Base-by-base conservation (phyloP, 176 grass and related monocot genomes). In the Oryza meridionalis region DNA sequence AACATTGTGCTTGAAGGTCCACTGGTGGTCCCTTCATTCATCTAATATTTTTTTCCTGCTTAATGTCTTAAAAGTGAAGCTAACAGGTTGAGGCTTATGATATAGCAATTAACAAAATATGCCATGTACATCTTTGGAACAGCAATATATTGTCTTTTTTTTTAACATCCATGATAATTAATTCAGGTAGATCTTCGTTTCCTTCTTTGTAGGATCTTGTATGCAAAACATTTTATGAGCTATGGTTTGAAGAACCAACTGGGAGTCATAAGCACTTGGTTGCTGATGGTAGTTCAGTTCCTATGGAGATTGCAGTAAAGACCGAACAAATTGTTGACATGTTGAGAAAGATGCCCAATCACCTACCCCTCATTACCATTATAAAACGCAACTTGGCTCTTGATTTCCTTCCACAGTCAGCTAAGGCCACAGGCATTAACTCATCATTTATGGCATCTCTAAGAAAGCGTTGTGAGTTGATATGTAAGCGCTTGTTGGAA, bases 271-370 rank as follows among this genome's bases (percentile, higher is more conserved):
- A 92, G 72, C 93, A 98, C 81, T 94, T 91, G 42, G 87, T 98
- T 84, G 93, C 96, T 84, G 93, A 98, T 90, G 91, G 93, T 72
- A 98, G 93, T 76, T 99, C 91, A 92, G 96, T 99, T 85, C 96
- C 96, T 55, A 89, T 94, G 87, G 96, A 99, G 80, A 89, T 99
- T 42, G 96, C 91, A 72, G 92, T 87, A 72, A 99, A 99, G 86
- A 96, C 96, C 27, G 96, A 99, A 84, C 96, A 99, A 86, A 99
- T 99, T 89, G 96, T 99, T 74, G 90, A 99, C 75, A 99, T 99
- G 96, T 72, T 99, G 84, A 93, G 93, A 82, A 91, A 94, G 72
- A 99, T 99, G 93, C 80, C 91, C 67, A 99, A 96, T 83, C 94
- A 92, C 87, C 93, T 92, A 82, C 96, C 89, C 75, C 84, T 99